Base-by-base conservation (phyloP, 805 yeast genomes). In the Suhomyces sp. region DNA sequence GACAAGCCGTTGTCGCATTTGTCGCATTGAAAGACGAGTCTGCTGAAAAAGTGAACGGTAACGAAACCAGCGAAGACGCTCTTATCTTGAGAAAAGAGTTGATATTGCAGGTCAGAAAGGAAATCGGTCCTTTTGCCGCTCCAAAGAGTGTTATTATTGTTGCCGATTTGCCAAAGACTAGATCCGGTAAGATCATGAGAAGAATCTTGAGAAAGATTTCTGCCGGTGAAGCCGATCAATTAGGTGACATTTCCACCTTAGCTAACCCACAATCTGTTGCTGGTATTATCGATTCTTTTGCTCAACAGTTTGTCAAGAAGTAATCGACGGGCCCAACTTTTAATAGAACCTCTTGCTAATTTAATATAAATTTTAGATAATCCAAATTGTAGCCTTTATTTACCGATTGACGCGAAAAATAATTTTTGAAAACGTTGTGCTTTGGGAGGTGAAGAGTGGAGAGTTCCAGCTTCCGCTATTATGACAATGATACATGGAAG, bases 101-200 rank as follows among this genome's bases (percentile, higher is more conserved):
- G 65, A 71, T 87, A 45, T 65, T 87, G 61, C 85, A 87, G 27
- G 93, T 87, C 40, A 79, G 94, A 71, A 83, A 81, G 62, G 90
- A 86, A 69, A 87, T 87, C 65, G 94, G 94, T 31, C 93, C 94
- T 52, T 87, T 87, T 72, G 94, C 94, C 38, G 90, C 93, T 44
- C 94, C 94, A 59, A 87, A 87, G 72, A 70, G 83, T 46, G 85
- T 88, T 56, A 77, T 87, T 45, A 70, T 87, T 51, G 93, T 87
- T 49, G 82, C 81, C 62, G 94, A 87, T 68, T 82, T 87, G 69
- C 94, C 94, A 65, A 87, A 87, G 79, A 87, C 94, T 10, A 84
- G 94, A 77, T 86, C 91, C 4, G 94, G 94, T 66, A 87, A 87
- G 76, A 87, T 87, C 61, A 87, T 87, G 94, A 84, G 94, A 81